Percentiles rank a stretch among this genome's conserved stretches.
These are phyloP conservation scores for Canna indica DNA, from an alignment of 176 grass and related monocot species.

Conservation along the genomic window DNA sequence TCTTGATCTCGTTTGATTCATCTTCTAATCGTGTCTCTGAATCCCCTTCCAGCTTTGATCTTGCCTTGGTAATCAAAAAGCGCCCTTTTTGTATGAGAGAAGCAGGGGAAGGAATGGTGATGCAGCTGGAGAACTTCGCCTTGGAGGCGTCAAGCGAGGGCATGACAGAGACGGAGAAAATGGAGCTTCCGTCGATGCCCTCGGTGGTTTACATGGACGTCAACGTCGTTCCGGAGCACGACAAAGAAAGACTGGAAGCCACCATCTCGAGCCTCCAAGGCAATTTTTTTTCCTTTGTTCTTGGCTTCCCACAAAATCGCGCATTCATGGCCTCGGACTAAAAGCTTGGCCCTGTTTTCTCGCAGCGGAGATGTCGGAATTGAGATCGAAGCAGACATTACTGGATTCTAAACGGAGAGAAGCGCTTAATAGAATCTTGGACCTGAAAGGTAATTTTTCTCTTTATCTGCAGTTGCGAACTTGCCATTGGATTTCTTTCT, in stretches of 20 bases:
- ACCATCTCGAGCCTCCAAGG: slow-evolving; percentile 39
- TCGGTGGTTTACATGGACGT: slow-evolving; percentile 21
- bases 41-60: slow-evolving; percentile 5
- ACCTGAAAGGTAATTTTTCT: slow-evolving; percentile 61
- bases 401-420: slow-evolving; percentile 46
- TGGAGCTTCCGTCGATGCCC: not conserved
- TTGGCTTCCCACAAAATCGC: not conserved
- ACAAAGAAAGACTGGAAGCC: slow-evolving; percentile 21
- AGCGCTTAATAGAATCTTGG: slow-evolving; percentile 64
- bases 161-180: not conserved
- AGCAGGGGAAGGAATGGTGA: slow-evolving; percentile 17
- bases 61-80: slow-evolving; percentile 8
- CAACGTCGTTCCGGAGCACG: slow-evolving; percentile 29
- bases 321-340: not conserved
- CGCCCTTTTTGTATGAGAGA: slow-evolving; percentile 15
- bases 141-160: slow-evolving; percentile 18
- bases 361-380: slow-evolving; percentile 48
- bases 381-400: slow-evolving; percentile 36
- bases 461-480: not conserved
- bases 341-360: not conserved
- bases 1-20: slow-evolving; percentile 3
- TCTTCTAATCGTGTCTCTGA: slow-evolving; percentile 19
- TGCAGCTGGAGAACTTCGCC: slow-evolving; percentile 32
- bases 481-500: not conserved
- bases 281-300: slow-evolving; percentile 1